Base-by-base conservation (phyloP, 2,329 filamentous ascomycete genomes). In the Tricladium varicosporioides region DNA sequence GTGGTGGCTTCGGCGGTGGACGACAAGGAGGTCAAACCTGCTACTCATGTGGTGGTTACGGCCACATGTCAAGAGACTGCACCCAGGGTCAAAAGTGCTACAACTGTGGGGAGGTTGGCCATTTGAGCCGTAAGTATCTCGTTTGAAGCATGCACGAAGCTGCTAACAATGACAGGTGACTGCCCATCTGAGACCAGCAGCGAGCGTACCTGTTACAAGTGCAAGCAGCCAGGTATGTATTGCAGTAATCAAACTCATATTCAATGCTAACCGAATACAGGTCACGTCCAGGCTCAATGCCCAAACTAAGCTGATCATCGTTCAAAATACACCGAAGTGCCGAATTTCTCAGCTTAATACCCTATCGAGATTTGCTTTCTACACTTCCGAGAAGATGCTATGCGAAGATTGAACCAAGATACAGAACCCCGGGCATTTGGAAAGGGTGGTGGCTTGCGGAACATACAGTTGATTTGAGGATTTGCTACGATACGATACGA, bases 21-120 rank as follows among this genome's bases (percentile, higher is more conserved):
- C 78, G 78, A 65, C 77, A 80, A 61, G 81, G 53, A 31, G 53
- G 85, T 70, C 91, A 93, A 81, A 97, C 92, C 68, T 97, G 94
- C 87, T 99, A 97, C 83, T 96, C 92, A 46, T 97, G 94, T 79
- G 94, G 94, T 69, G 94, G 94, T 65, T 92, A 91, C 73, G 93
- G 93, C 71, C 94, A 99, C 81, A 93, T 96, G 89, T 92, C 90
- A 85, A 83, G 84, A 67, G 94, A 97, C 78, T 99, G 94, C 79
- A 95, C 93, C 69, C 95, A 97, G 76, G 94, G 94, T 71, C 93
- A 95, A 82, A 97, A 97, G 83, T 99, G 94, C 88, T 99, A 97
- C 87, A 97, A 97, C 86, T 97, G 94, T 68, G 84, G 84, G 65
- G 92, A 97, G 80, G 89, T 93, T 68, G 93, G 94, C 62, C 93